Evolutionary conservation across 805 yeast genomes (phyloP), one percentile per base, ranked within the genome.

Genomic region (Zygotorulaspora florentina): DNA sequence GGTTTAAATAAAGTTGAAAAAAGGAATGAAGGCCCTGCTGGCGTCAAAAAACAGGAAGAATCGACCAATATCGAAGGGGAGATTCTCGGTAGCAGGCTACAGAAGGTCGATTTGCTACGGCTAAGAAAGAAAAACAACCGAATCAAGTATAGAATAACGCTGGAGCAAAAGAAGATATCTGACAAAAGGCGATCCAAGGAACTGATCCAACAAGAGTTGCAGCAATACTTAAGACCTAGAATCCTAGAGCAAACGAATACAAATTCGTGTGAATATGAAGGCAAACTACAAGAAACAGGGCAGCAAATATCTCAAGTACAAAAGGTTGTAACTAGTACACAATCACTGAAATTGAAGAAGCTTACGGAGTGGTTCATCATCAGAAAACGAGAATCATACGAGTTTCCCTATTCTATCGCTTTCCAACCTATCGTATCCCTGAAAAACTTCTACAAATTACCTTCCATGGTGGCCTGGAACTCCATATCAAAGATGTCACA

Each of bases 361-460:
- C 42, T 61, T 20, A 51, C 48, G 17, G 41, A 50, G 11, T 56
- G 62, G 58, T 61, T 58, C 43, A 46, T 51, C 1, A 45, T 61
- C 10, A 50, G 49, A 6, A 54, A 53, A 31, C 48, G 57, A 12
- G 54, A 53, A 20, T 52, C 61, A 8, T 49, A 48, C 27, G 57
- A 56, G 10, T 43, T 59, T 20, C 59, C 60, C 11, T 62, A 50
- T 42, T 48, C 63, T 1, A 43, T 60, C 8, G 46, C 55, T 3
- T 60, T 58, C 36, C 56, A 56, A 27, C 65, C 65, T 2, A 47
- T 62, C 10, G 42, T 62, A 5, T 59, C 64, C 5, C 40, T 58
- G 13, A 57, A 53, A 15, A 58, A 53, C 17, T 45, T 54, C 15
- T 46, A 46, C 36, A 46, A 46, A 13, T 44, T 61, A 13, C 61